Conservation (phyloP, 768 basidiomycete species). For the Mycena crocata region DNA sequence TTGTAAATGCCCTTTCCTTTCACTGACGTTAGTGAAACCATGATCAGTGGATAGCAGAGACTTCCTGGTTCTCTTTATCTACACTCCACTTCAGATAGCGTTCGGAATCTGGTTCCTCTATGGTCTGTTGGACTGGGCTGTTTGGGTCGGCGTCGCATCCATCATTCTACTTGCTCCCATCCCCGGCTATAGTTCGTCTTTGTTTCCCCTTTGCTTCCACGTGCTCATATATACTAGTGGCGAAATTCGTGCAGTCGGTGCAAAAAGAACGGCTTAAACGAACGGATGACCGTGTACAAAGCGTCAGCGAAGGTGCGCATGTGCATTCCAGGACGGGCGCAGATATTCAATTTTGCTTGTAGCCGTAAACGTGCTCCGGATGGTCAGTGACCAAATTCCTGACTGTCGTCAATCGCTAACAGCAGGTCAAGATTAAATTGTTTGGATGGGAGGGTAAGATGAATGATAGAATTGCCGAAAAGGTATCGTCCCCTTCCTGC, state of each 20-base stretch:
- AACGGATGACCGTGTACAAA: slow-evolving; percentile 71
- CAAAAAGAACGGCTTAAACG: slow-evolving; percentile 65
- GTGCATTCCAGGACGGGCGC: slow-evolving; percentile 24
- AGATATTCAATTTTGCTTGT: not conserved
- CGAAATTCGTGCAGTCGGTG: slow-evolving; percentile 36
- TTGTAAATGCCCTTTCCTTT: too few species aligned
- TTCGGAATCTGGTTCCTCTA: slow-evolving; percentile 61
- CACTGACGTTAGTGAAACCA: too few species aligned
- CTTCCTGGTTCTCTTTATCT: slow-evolving; percentile 18
- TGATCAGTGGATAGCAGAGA: slow-evolving; percentile 27
- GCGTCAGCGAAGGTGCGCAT: slow-evolving; percentile 66
- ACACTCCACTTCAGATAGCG: slow-evolving; percentile 38
- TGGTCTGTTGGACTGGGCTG: slow-evolving; percentile 29
- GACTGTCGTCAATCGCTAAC: not conserved
- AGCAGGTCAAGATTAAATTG: slow-evolving; percentile 41
- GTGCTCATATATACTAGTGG: slow-evolving; percentile 13
- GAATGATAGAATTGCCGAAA: slow-evolving; percentile 61
- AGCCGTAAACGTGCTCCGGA: slow-evolving; percentile 70
- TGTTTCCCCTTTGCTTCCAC: not conserved
- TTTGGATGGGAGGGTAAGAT: slow-evolving; percentile 77
- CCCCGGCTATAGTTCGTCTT: slow-evolving; percentile 59
- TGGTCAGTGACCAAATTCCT: slow-evolving; percentile 76
- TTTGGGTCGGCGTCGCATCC: slow-evolving; percentile 23
- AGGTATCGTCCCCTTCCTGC: slow-evolving; percentile 30
- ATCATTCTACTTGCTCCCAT: slow-evolving; percentile 57